Base-by-base conservation (phyloP, 305 asterid genomes). In the Solanum hybrid region DNA sequence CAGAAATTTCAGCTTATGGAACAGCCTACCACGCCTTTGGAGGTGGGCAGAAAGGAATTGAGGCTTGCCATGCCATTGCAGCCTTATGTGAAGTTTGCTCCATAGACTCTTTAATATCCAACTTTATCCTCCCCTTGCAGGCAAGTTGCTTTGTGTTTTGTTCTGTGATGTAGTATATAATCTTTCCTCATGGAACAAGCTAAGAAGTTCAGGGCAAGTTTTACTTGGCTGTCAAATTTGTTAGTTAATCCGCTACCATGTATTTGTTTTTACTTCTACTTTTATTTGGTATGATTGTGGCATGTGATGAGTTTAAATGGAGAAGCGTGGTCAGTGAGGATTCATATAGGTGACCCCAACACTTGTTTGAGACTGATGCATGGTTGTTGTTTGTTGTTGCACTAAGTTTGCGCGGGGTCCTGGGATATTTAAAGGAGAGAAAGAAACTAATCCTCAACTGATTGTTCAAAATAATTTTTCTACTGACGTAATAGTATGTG, bases 101-200 rank as follows among this genome's bases (percentile, higher is more conserved):
- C 6, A 95, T 98, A 84, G 98, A 96, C 92, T 96, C 99, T 69
- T 90, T 98, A 88, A 96, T 98, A 92, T 98, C 99, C 92, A 98
- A 97, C 93, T 98, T 98, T 90, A 98, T 98, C 93, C 95, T 97
- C 89, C 99, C 99, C 34, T 94, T 98, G 91, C 99, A 98, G 99
- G 99, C 96, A 91, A 89, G 90, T 92, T 91, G 69, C 93, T 87
- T 66, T 73, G 85, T 56, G 34, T 85, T 85, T 34, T 85, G 29
- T 85, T 85, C 77, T 26, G 22, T 85, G 51, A 32, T 85, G 77
- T 85, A 24, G 88, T 60, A 60, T 85, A 22, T 85, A 60, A 34
- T 56, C 45, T 31, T 84, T 51, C 87, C 31, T 51, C 42, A 31
- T 51, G 75, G 31, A 85, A 85, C 34, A 22, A 11, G 14, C 51